phyloP scores from a whole-genome alignment of 2,329 filamentous ascomycete genomes.

The Apiospora koreana region DNA sequence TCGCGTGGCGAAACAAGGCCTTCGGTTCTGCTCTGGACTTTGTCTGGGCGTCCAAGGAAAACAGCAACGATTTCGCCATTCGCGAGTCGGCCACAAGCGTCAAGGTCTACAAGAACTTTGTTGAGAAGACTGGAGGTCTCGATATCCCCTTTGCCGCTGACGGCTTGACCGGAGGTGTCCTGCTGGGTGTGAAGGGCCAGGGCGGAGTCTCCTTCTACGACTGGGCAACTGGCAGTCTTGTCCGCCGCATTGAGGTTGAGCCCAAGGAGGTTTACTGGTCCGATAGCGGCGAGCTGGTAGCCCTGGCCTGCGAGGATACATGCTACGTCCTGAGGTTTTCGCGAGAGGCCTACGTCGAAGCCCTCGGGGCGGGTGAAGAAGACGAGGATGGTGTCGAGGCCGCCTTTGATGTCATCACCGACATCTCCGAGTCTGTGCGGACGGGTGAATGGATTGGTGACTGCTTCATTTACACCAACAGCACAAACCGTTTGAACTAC shows the following conservation, averaged over 20 bases:
- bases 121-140: conserved; percentile 83
- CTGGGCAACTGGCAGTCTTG: conserved; percentile 86
- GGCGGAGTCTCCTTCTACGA: conserved; percentile 96
- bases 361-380: conserved; percentile 76
- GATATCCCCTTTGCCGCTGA: conserved; percentile 97
- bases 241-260: conserved; percentile 86
- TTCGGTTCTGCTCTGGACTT: conserved; percentile 96
- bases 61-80: conserved; percentile 98
- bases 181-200: conserved; percentile 92
- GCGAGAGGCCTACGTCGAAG: conserved; percentile 82
- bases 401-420: conserved; percentile 94
- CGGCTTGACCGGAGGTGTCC: conserved; percentile 81
- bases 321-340: conserved; percentile 95
- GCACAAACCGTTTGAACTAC: conserved; percentile 94
- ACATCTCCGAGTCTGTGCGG: conserved; percentile 90
- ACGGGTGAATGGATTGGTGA: conserved; percentile 98
- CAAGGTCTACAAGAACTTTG: conserved; percentile 97
- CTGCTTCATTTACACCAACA: conserved; percentile 98
- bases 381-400: conserved; percentile 93
- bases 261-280: conserved; percentile 88
- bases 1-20: conserved; percentile 96
- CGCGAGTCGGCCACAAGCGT: conserved; percentile 92
- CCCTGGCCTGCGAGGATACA: conserved; percentile 90
- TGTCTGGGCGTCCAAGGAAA: conserved; percentile 94
- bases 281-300: conserved; percentile 89